These are phyloP conservation scores for Sanghuangporus weigelae DNA, from an alignment of 1,284 basidiomycete species.

Conservation along the genomic window DNA sequence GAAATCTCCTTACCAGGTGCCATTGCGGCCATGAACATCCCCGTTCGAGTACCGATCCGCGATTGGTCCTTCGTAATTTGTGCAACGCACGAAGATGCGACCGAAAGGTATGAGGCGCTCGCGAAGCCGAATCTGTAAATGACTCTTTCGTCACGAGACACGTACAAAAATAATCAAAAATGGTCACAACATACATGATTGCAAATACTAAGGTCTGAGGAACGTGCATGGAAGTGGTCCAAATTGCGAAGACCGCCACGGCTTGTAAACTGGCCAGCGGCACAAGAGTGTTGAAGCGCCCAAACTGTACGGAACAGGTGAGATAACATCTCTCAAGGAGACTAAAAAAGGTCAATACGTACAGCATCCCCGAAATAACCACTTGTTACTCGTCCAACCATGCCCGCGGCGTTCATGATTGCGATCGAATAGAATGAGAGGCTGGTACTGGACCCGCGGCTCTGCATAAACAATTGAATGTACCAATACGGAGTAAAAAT, in stretches of 20 bases:
- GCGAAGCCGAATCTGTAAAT: constrained; percentile 12
- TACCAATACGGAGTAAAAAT: constrained; percentile 19
- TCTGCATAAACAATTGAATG: constrained; percentile 17
- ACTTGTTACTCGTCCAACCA: constrained; percentile 13
- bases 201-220: constrained; percentile 15
- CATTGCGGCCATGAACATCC: constrained; percentile 19
- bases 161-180: not conserved
- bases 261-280: constrained; percentile 12
- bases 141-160: not conserved
- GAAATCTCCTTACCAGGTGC: constrained; percentile 8
- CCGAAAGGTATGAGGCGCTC: constrained; percentile 17
- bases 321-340: not conserved
- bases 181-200: constrained; percentile 9
- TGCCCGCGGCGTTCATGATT: constrained; percentile 18
- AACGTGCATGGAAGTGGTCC: constrained; percentile 15
- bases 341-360: not conserved
- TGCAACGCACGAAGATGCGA: constrained; percentile 18
- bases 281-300: constrained; percentile 17
- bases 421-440: constrained; percentile 17
- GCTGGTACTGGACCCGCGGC: constrained; percentile 11
- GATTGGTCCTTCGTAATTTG: constrained; percentile 16
- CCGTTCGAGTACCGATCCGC: constrained; percentile 17
- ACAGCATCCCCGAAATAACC: constrained; percentile 17
- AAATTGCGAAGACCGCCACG: constrained; percentile 16
- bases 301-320: constrained; percentile 7